Conservation (phyloP, 257 asterid species). For the Solanum paucissectum region DNA sequence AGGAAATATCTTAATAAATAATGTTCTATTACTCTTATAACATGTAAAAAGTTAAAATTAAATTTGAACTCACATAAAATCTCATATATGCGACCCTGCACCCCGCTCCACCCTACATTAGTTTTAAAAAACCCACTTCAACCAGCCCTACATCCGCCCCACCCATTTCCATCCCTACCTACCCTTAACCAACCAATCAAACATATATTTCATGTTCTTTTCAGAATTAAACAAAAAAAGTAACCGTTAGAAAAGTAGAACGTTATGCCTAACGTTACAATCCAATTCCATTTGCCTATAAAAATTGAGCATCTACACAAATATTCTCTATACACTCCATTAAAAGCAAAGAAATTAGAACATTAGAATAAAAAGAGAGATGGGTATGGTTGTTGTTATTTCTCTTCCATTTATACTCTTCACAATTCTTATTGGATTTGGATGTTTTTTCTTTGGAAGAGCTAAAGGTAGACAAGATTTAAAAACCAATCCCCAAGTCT, state of each 20-base stretch:
- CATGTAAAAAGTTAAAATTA: too few species aligned
- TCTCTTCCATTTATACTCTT: conserved; percentile 72
- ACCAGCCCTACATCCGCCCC: background rate
- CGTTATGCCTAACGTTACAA: conserved; percentile 31
- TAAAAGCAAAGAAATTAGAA: background rate
- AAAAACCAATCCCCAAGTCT: conserved; percentile 56
- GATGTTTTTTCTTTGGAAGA: conserved; percentile 73
- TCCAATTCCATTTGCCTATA: background rate
- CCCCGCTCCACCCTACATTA: background rate
- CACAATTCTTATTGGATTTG: conserved; percentile 62
- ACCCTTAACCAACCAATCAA: background rate
- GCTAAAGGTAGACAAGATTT: conserved; percentile 70
- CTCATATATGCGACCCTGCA: rapidly evolving
- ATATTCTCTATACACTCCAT: background rate
- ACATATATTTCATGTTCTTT: background rate
- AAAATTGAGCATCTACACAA: background rate
- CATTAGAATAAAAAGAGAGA: background rate
- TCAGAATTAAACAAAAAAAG: background rate
- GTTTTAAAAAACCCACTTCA: background rate
- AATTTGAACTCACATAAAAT: background rate
- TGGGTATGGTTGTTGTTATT: conserved; percentile 84
- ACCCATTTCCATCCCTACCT: background rate
- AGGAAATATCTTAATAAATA: too few species aligned
- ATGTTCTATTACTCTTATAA: too few species aligned
- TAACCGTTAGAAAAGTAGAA: conserved; percentile 25